These are phyloP conservation scores for Macrolepiota albuminosa DNA, from an alignment of 768 basidiomycete genomes.

Conservation along the genomic window DNA sequence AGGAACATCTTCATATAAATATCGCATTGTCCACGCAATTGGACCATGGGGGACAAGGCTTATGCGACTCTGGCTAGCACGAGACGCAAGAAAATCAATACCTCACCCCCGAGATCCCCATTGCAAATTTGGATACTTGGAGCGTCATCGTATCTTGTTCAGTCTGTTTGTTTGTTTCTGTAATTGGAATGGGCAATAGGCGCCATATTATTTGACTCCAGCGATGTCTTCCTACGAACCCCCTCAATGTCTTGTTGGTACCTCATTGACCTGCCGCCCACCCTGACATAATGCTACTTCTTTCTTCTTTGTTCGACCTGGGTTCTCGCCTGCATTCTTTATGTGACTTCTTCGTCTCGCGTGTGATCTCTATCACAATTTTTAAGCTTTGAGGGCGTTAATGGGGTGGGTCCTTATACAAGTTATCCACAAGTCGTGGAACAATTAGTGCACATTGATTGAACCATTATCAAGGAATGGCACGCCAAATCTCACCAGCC, in stretches of 20 bases:
- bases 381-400: neutral
- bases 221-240: neutral
- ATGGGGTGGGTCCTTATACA: neutral
- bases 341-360: neutral
- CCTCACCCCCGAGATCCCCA: neutral
- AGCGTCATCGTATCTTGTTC: neutral
- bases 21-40: neutral
- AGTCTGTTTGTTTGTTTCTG: neutral
- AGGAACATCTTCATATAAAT: neutral
- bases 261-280: neutral
- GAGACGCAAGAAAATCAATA: neutral
- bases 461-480: neutral
- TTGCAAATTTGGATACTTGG: neutral
- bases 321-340: neutral
- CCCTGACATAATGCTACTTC: neutral
- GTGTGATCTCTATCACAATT: neutral
- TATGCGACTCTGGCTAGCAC: neutral
- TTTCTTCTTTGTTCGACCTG: neutral
- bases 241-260: neutral
- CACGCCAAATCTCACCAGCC: too few species aligned
- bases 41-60: neutral
- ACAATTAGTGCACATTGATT: neutral
- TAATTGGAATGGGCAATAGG: neutral
- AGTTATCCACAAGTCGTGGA: neutral
- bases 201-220: neutral